A percentile compares a stretch with the other conserved stretches of the same genome.
Conservation (phyloP, 192 early-diverging fungal species). For the Backusella westeae region DNA sequence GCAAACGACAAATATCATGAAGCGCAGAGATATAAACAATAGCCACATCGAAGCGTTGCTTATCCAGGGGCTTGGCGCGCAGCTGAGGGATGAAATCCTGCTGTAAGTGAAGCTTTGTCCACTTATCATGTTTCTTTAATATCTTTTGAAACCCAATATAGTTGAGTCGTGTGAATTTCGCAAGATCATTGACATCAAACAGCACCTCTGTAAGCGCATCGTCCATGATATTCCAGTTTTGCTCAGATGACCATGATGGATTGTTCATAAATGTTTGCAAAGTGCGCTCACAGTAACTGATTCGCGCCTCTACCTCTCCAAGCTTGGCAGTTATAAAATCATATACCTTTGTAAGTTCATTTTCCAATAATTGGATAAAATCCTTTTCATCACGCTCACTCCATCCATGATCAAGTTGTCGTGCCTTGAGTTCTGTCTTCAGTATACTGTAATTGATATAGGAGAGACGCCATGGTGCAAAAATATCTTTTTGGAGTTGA, state of each 20-base stretch:
- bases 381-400: constrained; percentile 69
- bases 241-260: constrained; percentile 51
- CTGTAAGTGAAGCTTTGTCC: constrained; percentile 73
- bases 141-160: constrained; percentile 89
- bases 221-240: constrained; percentile 55
- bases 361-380: constrained; percentile 78
- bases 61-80: constrained; percentile 76
- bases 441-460: constrained; percentile 82
- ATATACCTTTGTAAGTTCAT: constrained; percentile 89
- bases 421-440: constrained; percentile 79
- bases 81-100: constrained; percentile 74
- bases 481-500: constrained; percentile 66
- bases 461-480: constrained; percentile 78
- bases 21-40: constrained; percentile 52
- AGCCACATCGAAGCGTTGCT: constrained; percentile 86
- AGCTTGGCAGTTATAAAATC: constrained; percentile 73
- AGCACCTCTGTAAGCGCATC: constrained; percentile 66
- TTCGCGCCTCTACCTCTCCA: constrained; percentile 70
- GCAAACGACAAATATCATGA: constrained; percentile 27
- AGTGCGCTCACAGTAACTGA: constrained; percentile 64
- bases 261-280: constrained; percentile 48
- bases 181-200: constrained; percentile 76
- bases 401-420: constrained; percentile 57
- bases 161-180: constrained; percentile 78
- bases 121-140: constrained; percentile 98